These are phyloP conservation scores for Fagus crenata DNA, from an alignment of 306 rosid genomes.

Conservation along the genomic window DNA sequence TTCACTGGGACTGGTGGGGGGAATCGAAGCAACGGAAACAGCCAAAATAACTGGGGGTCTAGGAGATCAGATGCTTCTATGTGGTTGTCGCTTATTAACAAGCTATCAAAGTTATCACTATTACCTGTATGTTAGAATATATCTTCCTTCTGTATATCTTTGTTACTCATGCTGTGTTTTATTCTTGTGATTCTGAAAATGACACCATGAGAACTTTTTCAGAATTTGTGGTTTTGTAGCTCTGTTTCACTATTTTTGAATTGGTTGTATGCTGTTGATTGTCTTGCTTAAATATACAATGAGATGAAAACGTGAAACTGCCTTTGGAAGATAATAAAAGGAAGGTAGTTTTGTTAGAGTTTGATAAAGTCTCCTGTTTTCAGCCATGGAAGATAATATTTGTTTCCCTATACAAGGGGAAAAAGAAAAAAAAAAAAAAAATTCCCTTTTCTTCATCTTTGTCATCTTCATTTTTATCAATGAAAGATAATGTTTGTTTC, in stretches of 20 bases:
- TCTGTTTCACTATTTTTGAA: not conserved
- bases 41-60: slow-evolving; percentile 65
- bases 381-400: not conserved
- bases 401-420: not conserved
- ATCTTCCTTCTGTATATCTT: slow-evolving; percentile 15
- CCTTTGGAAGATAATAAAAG: not conserved
- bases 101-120: slow-evolving; percentile 75
- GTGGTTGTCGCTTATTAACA: slow-evolving; percentile 79
- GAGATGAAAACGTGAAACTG: not conserved
- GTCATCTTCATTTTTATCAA: not conserved
- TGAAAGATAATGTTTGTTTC: not conserved
- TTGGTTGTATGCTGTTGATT: not conserved
- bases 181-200: not conserved
- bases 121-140: slow-evolving; percentile 70
- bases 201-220: not conserved
- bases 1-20: slow-evolving; percentile 56
- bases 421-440: not conserved
- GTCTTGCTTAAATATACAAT: not conserved
- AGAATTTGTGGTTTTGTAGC: slow-evolving; percentile 1
- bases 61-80: slow-evolving; percentile 76
- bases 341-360: not conserved
- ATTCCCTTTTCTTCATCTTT: not conserved
- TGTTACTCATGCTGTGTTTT: slow-evolving; percentile 1
- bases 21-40: slow-evolving; percentile 62
- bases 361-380: not conserved